phyloP scores from a whole-genome alignment of 2,329 filamentous ascomycete species.

The Gyromitra esculenta region DNA sequence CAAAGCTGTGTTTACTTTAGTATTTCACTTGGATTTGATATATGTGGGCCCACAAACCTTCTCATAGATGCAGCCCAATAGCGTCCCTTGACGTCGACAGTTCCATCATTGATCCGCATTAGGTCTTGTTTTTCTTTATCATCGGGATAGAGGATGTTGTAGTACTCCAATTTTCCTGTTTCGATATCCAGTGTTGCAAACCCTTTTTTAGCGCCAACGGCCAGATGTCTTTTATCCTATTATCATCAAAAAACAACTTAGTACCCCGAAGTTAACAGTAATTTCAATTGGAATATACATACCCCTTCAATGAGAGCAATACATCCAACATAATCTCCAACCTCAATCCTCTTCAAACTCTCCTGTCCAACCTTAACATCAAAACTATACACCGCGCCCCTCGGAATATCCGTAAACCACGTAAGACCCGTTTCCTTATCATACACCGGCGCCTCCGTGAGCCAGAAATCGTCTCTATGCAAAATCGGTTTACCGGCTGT shows the following conservation, averaged over 20 bases:
- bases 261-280: not conserved
- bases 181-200: constrained; percentile 78
- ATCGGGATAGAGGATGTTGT: constrained; percentile 44
- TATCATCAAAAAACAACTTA: not conserved
- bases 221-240: constrained; percentile 46
- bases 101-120: constrained; percentile 81
- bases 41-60: constrained; percentile 68
- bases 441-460: constrained; percentile 42
- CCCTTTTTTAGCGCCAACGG: constrained; percentile 80
- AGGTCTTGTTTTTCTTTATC: constrained; percentile 45
- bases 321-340: constrained; percentile 49
- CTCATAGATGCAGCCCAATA: constrained; percentile 91
- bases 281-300: not conserved
- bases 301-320: constrained; percentile 48
- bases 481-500: constrained; percentile 38
- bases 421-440: constrained; percentile 35
- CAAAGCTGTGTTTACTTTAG: constrained; percentile 63
- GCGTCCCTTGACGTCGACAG: constrained; percentile 78
- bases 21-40: constrained; percentile 62
- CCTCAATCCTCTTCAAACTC: constrained; percentile 35
- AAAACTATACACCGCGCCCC: constrained; percentile 43
- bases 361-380: constrained; percentile 27
- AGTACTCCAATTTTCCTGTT: constrained; percentile 67
- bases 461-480: constrained; percentile 41
- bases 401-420: constrained; percentile 49